Percentiles rank a stretch among this genome's conserved stretches.
phyloP scores from a whole-genome alignment of 306 rosid species.

The Vigna trinervia region DNA sequence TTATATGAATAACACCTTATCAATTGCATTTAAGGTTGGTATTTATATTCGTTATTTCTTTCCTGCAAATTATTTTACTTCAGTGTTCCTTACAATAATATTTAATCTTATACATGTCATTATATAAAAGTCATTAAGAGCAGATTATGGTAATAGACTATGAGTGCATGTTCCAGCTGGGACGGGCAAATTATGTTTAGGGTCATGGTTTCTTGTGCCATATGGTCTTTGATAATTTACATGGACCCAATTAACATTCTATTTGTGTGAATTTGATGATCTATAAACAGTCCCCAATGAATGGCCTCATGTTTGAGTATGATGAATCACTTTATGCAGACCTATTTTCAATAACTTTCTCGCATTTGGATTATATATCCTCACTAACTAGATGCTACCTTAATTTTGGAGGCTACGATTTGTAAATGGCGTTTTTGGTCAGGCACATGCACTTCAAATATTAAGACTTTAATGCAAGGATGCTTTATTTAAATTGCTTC shows the following conservation, averaged over 20 bases:
- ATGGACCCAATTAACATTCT: neutral
- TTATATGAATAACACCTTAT: slow-evolving; percentile 60
- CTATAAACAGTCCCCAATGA: neutral
- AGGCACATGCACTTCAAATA: slow-evolving; percentile 11
- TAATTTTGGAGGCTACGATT: neutral
- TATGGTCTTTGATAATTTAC: neutral
- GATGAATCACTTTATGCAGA: too few relatives aligned
- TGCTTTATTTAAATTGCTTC: slow-evolving; percentile 7
- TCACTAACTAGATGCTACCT: neutral
- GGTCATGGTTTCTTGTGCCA: neutral
- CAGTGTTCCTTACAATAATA: slow-evolving; percentile 4
- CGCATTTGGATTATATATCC: slow-evolving; percentile 12
- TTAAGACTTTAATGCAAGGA: neutral
- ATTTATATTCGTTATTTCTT: slow-evolving; percentile 27
- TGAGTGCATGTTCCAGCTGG: slow-evolving; percentile 2
- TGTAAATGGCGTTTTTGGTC: neutral
- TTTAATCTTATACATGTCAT: slow-evolving; percentile 18
- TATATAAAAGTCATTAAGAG: neutral
- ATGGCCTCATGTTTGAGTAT: neutral
- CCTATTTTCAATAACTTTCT: neutral
- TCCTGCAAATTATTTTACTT: slow-evolving; percentile 5
- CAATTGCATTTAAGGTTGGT: slow-evolving; percentile 93
- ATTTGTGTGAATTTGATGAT: neutral
- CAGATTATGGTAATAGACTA: slow-evolving; percentile 6
- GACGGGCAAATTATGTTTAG: neutral